A percentile compares a stretch with the other conserved stretches of the same genome.
phyloP scores from a whole-genome alignment of 1,284 basidiomycete species.

The Ceraceosorus bombacis region DNA sequence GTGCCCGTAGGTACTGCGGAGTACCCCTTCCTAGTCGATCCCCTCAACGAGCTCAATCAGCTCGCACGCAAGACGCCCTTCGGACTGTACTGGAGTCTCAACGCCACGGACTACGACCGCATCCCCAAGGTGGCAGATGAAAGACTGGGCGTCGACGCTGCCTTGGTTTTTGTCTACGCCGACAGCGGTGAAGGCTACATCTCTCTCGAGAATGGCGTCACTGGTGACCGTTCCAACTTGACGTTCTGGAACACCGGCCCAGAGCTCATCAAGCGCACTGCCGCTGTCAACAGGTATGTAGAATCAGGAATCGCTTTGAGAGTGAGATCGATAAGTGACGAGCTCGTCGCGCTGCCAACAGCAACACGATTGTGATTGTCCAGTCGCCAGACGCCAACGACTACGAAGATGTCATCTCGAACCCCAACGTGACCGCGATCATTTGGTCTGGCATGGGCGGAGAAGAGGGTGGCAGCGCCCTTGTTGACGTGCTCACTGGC shows the following conservation, averaged over 20 bases:
- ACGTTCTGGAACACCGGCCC: slow-evolving; percentile 72
- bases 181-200: slow-evolving; percentile 51
- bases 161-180: slow-evolving; percentile 59
- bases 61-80: slow-evolving; percentile 57
- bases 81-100: slow-evolving; percentile 52
- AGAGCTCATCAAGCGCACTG: slow-evolving; percentile 24
- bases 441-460: slow-evolving; percentile 33
- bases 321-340: no score
- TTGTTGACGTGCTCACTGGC: slow-evolving; percentile 35
- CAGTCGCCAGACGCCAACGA: slow-evolving; percentile 30
- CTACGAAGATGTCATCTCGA: slow-evolving; percentile 31
- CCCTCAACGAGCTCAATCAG: slow-evolving; percentile 62
- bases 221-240: slow-evolving; percentile 64
- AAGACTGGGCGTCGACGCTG: slow-evolving; percentile 46
- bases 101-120: slow-evolving; percentile 55
- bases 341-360: slow-evolving; percentile 15
- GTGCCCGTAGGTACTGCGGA: slow-evolving; percentile 49
- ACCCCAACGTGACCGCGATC: slow-evolving; percentile 41
- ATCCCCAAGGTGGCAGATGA: slow-evolving; percentile 30
- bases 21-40: slow-evolving; percentile 54
- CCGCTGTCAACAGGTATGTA: slow-evolving; percentile 8
- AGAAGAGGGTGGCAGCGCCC: slow-evolving; percentile 29
- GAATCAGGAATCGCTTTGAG: no score
- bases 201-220: slow-evolving; percentile 53
- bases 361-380: slow-evolving; percentile 40